Percentiles rank a stretch among this genome's conserved stretches.
Conservation (phyloP, 2,329 filamentous ascomycete genomes). For the Claviceps quebecensis region DNA sequence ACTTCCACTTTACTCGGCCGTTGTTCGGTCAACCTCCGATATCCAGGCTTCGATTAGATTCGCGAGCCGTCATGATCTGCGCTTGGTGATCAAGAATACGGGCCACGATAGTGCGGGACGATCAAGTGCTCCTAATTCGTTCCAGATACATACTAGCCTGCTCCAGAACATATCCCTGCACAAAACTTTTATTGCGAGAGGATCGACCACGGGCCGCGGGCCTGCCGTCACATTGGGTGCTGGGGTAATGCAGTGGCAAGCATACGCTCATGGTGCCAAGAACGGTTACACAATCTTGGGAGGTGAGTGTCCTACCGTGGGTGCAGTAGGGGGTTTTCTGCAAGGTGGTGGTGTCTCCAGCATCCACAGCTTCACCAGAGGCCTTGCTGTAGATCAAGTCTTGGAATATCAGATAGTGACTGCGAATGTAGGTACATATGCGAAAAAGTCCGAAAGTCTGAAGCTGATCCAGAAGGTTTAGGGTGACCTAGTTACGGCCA, state of each 20-base stretch:
- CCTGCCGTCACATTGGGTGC: not conserved
- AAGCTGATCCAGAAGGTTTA: not conserved
- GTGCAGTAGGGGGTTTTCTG: not conserved
- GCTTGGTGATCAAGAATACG: not conserved
- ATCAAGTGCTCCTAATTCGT: not conserved
- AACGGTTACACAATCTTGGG: not conserved
- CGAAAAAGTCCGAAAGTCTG: not conserved
- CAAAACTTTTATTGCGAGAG: not conserved
- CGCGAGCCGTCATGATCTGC: not conserved
- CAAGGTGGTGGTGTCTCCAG: conserved; percentile 1
- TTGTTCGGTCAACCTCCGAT: not conserved
- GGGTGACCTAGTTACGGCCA: not conserved
- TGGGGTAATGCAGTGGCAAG: not conserved
- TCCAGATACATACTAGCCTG: conserved; percentile 2
- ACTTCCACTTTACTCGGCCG: not conserved
- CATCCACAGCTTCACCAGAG: not conserved
- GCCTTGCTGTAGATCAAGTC: conserved; percentile 1
- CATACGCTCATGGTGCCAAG: not conserved
- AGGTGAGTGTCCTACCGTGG: conserved; percentile 1
- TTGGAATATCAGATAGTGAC: conserved; percentile 2
- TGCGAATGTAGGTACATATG: not conserved
- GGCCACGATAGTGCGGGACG: conserved; percentile 1
- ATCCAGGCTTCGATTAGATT: not conserved
- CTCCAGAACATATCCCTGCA: not conserved
- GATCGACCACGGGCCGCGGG: not conserved